phyloP scores from a whole-genome alignment of 2,329 filamentous ascomycete species.

The Arthrobotrys entomopaga region DNA sequence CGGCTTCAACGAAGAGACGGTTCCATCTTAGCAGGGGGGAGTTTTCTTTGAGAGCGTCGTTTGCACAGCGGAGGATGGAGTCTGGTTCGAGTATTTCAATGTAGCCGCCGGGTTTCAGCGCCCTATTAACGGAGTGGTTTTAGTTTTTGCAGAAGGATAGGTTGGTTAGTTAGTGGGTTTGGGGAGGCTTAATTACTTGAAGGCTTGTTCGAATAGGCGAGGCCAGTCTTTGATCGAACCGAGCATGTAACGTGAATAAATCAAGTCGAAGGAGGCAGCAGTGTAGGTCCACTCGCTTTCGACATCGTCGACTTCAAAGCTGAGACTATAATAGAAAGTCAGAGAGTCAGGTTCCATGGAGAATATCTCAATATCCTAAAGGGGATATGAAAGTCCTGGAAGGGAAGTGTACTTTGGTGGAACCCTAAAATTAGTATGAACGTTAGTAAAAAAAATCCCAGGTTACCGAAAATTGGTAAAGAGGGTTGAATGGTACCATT shows the following conservation, averaged over 20 bases:
- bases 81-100: constrained; percentile 54
- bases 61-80: constrained; percentile 24
- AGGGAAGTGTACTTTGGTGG: constrained; percentile 18
- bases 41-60: constrained; percentile 48
- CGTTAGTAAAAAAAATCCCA: neutral
- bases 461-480: constrained; percentile 1
- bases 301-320: constrained; percentile 58
- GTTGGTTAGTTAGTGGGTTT: neutral
- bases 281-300: constrained; percentile 58
- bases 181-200: constrained; percentile 50
- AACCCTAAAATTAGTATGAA: constrained; percentile 11
- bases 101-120: constrained; percentile 43
- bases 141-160: neutral
- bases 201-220: constrained; percentile 66
- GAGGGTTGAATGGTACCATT: constrained; percentile 19
- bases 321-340: constrained; percentile 26
- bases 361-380: no score
- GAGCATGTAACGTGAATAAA: constrained; percentile 64
- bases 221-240: constrained; percentile 71
- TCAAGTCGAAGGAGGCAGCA: constrained; percentile 59
- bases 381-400: neutral
- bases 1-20: constrained; percentile 58
- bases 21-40: constrained; percentile 60
- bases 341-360: constrained; percentile 1
- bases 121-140: neutral